phyloP scores from a whole-genome alignment of 768 basidiomycete genomes.

The Suillus variegatus region DNA sequence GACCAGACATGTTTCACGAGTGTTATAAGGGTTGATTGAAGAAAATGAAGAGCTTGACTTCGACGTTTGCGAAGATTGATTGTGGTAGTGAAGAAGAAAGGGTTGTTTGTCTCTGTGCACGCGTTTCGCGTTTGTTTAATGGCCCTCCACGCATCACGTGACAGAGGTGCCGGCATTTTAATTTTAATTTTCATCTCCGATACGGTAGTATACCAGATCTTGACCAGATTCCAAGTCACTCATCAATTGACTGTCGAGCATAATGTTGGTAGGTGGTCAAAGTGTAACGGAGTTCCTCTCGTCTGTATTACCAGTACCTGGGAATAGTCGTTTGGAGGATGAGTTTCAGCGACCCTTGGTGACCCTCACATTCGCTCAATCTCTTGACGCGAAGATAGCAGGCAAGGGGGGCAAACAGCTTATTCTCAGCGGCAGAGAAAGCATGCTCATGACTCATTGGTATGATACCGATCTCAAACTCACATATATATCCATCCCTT shows the following conservation, averaged over 20 bases:
- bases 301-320: slow-evolving; percentile 25
- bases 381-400: slow-evolving; percentile 87
- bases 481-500: neutral
- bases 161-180: neutral
- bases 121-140: slow-evolving; percentile 8
- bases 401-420: slow-evolving; percentile 74
- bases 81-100: slow-evolving; percentile 10
- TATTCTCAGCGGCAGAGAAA: slow-evolving; percentile 80
- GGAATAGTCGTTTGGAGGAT: slow-evolving; percentile 1
- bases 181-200: neutral
- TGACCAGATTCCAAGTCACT: neutral
- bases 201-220: neutral
- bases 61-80: neutral
- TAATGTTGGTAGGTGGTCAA: neutral
- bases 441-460: slow-evolving; percentile 95
- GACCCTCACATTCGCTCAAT: slow-evolving; percentile 87
- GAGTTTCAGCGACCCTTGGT: slow-evolving; percentile 51
- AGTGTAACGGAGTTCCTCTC: slow-evolving; percentile 21
- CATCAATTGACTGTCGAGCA: neutral
- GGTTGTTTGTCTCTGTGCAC: neutral
- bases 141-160: slow-evolving; percentile 3
- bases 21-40: neutral
- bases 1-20: slow-evolving; percentile 67
- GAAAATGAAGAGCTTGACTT: neutral
- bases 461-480: slow-evolving; percentile 33